Evolutionary conservation across 2,329 filamentous ascomycete species (phyloP).

Genomic region (Aspergillus terreus): DNA sequence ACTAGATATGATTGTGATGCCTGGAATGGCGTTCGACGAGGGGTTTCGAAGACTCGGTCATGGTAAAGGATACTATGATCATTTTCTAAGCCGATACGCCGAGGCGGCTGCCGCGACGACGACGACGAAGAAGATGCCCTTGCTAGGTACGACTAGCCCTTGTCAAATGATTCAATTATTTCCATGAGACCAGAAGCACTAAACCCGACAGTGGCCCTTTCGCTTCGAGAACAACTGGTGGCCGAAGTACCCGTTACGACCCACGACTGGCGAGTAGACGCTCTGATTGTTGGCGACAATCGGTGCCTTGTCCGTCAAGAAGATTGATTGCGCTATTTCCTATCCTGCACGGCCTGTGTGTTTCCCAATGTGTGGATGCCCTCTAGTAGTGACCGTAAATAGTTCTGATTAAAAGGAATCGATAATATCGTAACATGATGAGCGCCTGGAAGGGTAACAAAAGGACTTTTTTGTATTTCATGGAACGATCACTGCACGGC

Average conservation of each 20-base stretch:
- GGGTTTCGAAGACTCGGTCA: conserved; percentile 77
- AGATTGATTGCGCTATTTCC: conserved; percentile 17
- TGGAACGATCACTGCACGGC: conserved; percentile 33
- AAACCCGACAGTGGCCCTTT: conserved; percentile 64
- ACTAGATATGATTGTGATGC: conserved; percentile 85
- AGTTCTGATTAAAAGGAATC: not conserved
- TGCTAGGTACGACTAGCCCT: conserved; percentile 51
- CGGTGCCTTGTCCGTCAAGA: conserved; percentile 43
- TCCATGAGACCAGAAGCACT: conserved; percentile 8
- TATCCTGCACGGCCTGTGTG: not conserved
- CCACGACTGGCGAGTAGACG: conserved; percentile 77
- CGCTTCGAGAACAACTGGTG: conserved; percentile 81
- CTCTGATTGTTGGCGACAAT: conserved; percentile 69
- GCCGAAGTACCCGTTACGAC: conserved; percentile 67
- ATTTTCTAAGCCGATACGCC: conserved; percentile 76
- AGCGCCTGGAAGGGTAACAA: conserved; percentile 4
- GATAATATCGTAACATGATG: conserved; percentile 5
- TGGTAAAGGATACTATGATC: conserved; percentile 96
- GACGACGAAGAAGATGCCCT: conserved; percentile 45
- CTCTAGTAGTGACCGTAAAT: not conserved
- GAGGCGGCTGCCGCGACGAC: conserved; percentile 33
- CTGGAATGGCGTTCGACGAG: conserved; percentile 86
- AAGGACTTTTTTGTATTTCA: conserved; percentile 8
- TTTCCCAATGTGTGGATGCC: not conserved
- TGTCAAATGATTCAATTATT: conserved; percentile 35